Evolutionary conservation across 2,329 filamentous ascomycete genomes (phyloP).

Genomic region (Dactylellina cionopaga): DNA sequence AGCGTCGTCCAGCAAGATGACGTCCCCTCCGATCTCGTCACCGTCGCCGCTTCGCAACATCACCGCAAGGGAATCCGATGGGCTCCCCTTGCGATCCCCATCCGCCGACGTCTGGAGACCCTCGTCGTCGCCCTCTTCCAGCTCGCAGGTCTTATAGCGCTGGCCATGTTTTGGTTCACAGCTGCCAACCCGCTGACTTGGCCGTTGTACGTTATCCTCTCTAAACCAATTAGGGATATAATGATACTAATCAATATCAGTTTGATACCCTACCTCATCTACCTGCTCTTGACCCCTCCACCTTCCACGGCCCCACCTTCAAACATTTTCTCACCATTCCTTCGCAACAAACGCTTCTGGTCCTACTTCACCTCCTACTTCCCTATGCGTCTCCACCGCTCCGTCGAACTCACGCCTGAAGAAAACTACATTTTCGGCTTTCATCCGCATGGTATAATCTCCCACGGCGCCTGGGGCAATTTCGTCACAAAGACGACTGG

Average conservation of each 20-base stretch:
- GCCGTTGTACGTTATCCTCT: constrained; percentile 72
- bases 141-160: constrained; percentile 73
- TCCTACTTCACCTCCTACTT: constrained; percentile 92
- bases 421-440: constrained; percentile 97
- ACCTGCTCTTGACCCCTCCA: constrained; percentile 81
- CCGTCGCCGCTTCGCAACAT: constrained; percentile 56
- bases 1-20: constrained; percentile 41
- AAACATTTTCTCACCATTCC: constrained; percentile 74
- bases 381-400: constrained; percentile 86
- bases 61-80: constrained; percentile 73
- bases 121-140: constrained; percentile 80
- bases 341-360: constrained; percentile 81
- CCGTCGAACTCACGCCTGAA: constrained; percentile 78
- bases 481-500: constrained; percentile 62
- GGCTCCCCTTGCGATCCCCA: constrained; percentile 79
- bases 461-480: constrained; percentile 48
- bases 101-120: constrained; percentile 78
- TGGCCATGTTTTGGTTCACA: constrained; percentile 87
- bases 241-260: constrained; percentile 57
- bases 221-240: not conserved
- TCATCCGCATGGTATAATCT: constrained; percentile 94
- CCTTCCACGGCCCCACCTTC: constrained; percentile 78
- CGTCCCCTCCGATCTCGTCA: constrained; percentile 41
- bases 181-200: constrained; percentile 92
- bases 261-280: constrained; percentile 79